Base-by-base conservation (phyloP, 345 rosid species). In the Populus tremula region DNA sequence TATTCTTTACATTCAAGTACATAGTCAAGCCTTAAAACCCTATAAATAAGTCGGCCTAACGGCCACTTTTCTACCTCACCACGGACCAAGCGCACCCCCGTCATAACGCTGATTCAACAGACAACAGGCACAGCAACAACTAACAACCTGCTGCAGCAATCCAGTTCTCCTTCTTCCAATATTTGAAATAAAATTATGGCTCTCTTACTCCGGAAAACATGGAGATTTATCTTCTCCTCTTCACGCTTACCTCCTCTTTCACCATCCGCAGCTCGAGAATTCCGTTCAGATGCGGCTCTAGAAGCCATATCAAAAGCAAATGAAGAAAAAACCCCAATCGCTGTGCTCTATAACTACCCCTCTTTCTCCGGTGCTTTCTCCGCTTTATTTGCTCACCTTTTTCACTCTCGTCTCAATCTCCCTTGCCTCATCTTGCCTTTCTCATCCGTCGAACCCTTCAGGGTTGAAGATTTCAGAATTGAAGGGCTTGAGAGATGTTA, bases 331-430 rank as follows among this genome's bases (percentile, higher is more conserved):
- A 87, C 86, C 50, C 86, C 85, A 21, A 90, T 86, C 72, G 59
- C 91, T 69, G 91, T 86, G 3, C 87, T 92, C 4, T 95, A 94
- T 85, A 93, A 91, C 74, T 94, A 93, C 79, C 97, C 99, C 1
- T 94, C 98, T 1, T 88, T 90, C 85, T 89, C 99, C 6, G 99
- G 99, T 41, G 94, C 94, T 1, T 88, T 86, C 82, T 90, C 93
- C 16, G 95, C 98, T 83, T 85, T 93, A 84, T 90, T 91, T 77
- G 93, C 97, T 78, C 89, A 80, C 68, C 90, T 90, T 83, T 92
- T 88, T 85, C 98, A 91, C 85, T 86, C 91, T 59, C 96, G 83
- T 47, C 82, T 87, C 83, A 80, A 69, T 82, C 69, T 87, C 72
- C 93, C 92, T 47, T 90, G 83, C 89, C 93, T 95, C 73, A 29